A percentile compares a stretch with the other conserved stretches of the same genome.
phyloP scores from a whole-genome alignment of 108 stramenopile species.

The Pinguiococcus pyrenoidosus region DNA sequence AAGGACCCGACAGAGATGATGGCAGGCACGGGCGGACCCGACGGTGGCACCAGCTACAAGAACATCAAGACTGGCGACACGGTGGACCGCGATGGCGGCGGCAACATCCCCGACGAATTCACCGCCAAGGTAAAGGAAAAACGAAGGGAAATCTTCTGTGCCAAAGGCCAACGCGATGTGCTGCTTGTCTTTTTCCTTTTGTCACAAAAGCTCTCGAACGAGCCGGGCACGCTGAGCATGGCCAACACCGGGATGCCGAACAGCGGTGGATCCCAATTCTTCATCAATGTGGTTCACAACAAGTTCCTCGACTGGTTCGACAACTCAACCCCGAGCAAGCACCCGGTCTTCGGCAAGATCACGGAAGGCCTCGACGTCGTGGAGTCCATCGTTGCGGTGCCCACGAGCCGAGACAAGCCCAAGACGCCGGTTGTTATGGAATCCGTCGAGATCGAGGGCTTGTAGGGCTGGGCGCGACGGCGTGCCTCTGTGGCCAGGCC shows the following conservation, averaged over 20 bases:
- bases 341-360: constrained; percentile 60
- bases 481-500: too few relatives aligned
- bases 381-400: constrained; percentile 17
- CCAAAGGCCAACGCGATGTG: too few relatives aligned
- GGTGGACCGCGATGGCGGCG: constrained; percentile 9
- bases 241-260: constrained; percentile 35
- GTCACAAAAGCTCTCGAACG: constrained; percentile 50
- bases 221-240: constrained; percentile 35
- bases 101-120: constrained; percentile 51
- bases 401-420: background rate
- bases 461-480: too few relatives aligned
- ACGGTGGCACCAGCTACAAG: too few relatives aligned
- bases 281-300: constrained; percentile 57
- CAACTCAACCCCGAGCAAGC: constrained; percentile 33
- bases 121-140: too few relatives aligned
- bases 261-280: constrained; percentile 50
- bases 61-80: too few relatives aligned
- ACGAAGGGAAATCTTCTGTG: too few relatives aligned
- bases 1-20: constrained; percentile 39
- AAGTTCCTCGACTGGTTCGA: constrained; percentile 58
- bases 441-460: background rate
- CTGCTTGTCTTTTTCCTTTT: too few relatives aligned
- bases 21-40: constrained; percentile 48
- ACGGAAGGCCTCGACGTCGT: constrained; percentile 33
- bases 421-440: background rate